Evolutionary conservation across 2,329 filamentous ascomycete species (phyloP).

Genomic region (Malbranchea zuffiana): DNA sequence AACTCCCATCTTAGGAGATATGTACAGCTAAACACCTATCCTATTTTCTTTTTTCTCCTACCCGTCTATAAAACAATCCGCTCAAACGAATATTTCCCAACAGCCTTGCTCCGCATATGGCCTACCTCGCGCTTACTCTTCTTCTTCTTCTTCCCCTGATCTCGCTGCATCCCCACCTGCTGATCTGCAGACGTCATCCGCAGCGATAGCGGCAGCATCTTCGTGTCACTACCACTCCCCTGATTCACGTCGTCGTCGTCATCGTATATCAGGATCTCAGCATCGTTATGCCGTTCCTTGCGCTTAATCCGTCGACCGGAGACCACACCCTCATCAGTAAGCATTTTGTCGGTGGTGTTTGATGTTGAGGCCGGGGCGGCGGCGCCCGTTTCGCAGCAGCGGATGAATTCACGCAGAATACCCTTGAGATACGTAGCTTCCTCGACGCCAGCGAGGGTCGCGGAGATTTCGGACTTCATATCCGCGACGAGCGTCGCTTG

Average conservation of each 20-base stretch:
- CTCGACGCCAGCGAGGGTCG: conserved; percentile 37
- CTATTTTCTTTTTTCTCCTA: conserved; percentile 12
- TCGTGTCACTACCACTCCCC: conserved; percentile 14
- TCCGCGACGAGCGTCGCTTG: conserved; percentile 37
- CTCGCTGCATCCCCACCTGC: conserved; percentile 36
- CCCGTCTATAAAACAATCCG: conserved; percentile 51
- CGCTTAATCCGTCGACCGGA: conserved; percentile 22
- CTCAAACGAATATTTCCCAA: conserved; percentile 75
- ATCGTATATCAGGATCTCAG: conserved; percentile 24
- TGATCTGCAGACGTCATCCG: conserved; percentile 40
- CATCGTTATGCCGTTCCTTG: conserved; percentile 29
- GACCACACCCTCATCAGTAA: conserved; percentile 9
- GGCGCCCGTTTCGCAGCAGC: conserved; percentile 26
- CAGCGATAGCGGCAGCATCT: conserved; percentile 61
- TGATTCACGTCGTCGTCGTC: conserved; percentile 1
- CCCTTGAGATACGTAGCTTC: conserved; percentile 39
- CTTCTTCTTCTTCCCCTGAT: conserved; percentile 40
- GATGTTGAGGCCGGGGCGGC: neutral
- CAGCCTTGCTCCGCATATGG: conserved; percentile 64
- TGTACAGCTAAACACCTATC: neutral
- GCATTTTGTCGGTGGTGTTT: conserved; percentile 5
- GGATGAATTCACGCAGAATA: conserved; percentile 37
- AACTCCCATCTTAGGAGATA: too few species aligned
- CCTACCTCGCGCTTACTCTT: conserved; percentile 64
- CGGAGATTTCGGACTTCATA: conserved; percentile 39